phyloP scores from a whole-genome alignment of 208 protist species.

The Leishmania aethiopica region DNA sequence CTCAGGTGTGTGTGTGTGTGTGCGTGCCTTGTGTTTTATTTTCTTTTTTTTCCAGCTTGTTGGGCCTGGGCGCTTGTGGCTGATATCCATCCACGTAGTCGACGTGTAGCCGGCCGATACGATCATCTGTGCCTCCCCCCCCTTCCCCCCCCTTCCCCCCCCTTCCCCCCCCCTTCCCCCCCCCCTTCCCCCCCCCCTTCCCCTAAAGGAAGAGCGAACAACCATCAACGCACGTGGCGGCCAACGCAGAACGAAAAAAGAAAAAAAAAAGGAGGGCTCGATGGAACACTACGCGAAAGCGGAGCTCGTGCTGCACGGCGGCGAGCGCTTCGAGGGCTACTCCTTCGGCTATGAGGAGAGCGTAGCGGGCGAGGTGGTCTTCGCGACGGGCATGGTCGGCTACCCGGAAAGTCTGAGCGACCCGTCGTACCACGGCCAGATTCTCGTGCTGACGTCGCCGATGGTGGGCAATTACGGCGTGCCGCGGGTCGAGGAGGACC shows the following conservation, averaged over 20 bases:
- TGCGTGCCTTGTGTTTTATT: not conserved
- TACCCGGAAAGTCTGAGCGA: conserved; percentile 96
- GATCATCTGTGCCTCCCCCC: not conserved
- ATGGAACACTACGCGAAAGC: conserved; percentile 56
- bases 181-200: not conserved
- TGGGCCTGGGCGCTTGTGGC: not conserved
- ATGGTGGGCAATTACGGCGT: conserved; percentile 98
- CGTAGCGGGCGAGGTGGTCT: conserved; percentile 91
- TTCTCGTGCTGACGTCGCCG: conserved; percentile 97
- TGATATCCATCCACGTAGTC: not conserved
- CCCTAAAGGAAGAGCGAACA: not conserved
- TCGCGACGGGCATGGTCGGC: conserved; percentile 95
- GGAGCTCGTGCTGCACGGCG: conserved; percentile 94
- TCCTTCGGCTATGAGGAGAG: conserved; percentile 96
- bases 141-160: not conserved
- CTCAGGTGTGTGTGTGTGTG: not conserved
- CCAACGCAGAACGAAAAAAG: not conserved
- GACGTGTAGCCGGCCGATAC: not conserved
- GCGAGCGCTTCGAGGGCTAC: conserved; percentile 92
- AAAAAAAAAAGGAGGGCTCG: not conserved
- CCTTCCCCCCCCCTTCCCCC: too few relatives aligned
- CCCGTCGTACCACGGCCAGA: conserved; percentile 98
- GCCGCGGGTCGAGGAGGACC: conserved; percentile 87
- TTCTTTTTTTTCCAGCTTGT: not conserved
- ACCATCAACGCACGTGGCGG: not conserved